Evolutionary conservation across 192 early-diverging fungal genomes (phyloP).

Genomic region (Backusella circina): DNA sequence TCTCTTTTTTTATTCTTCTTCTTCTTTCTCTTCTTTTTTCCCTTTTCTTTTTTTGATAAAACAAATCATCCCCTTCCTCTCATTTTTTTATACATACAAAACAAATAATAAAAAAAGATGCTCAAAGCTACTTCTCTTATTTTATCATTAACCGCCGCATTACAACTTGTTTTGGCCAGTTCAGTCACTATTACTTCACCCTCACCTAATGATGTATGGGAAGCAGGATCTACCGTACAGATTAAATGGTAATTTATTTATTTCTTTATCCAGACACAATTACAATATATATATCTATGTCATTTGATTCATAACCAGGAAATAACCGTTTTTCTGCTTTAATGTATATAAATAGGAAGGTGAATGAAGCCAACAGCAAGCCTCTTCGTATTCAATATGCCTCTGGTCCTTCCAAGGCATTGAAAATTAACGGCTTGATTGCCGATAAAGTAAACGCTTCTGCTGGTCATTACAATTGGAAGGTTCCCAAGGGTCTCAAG

Average conservation of each 20-base stretch:
- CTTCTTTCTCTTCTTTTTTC: neutral
- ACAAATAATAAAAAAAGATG: neutral
- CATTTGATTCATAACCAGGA: neutral
- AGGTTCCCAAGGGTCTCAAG: neutral
- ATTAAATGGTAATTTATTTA: conserved; percentile 15
- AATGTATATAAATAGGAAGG: conserved; percentile 1
- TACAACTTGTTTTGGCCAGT: neutral
- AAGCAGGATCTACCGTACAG: conserved; percentile 6
- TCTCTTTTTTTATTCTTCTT: neutral
- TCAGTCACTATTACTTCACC: conserved; percentile 4
- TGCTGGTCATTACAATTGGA: conserved; percentile 6
- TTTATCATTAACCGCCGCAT: neutral
- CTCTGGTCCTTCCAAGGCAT: conserved; percentile 1
- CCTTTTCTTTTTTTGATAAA: neutral
- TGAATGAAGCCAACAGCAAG: neutral
- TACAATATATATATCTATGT: neutral
- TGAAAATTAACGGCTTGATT: conserved; percentile 9
- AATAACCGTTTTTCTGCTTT: neutral
- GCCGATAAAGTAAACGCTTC: neutral
- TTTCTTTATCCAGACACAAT: neutral
- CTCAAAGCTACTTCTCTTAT: neutral
- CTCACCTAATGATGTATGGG: conserved; percentile 3
- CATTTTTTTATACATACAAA: neutral
- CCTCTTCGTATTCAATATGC: conserved; percentile 2
- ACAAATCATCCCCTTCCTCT: neutral